phyloP scores from a whole-genome alignment of 495 filamentous ascomycete species.

The Xeromyces bisporus region DNA sequence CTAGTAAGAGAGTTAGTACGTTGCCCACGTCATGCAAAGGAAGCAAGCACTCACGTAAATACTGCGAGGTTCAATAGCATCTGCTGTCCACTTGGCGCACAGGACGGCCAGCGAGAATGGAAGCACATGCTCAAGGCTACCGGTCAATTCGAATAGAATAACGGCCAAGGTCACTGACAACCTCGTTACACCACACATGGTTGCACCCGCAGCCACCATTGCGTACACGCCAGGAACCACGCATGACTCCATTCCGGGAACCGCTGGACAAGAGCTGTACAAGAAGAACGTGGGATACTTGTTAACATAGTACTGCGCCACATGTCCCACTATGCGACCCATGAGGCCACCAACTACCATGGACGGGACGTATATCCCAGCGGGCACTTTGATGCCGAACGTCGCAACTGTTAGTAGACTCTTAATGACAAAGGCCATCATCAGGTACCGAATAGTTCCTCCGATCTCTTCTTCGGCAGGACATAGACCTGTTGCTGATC shows the following conservation, averaged over 20 bases:
- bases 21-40: not conserved
- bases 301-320: constrained; percentile 67
- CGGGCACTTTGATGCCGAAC: constrained; percentile 88
- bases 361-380: constrained; percentile 92
- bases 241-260: constrained; percentile 58
- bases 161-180: constrained; percentile 88
- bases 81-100: constrained; percentile 94
- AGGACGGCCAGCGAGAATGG: constrained; percentile 87
- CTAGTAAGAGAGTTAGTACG: constrained; percentile 21
- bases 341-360: constrained; percentile 96
- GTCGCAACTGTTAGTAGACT: constrained; percentile 73
- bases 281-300: constrained; percentile 52
- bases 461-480: constrained; percentile 61
- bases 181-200: constrained; percentile 94
- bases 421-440: constrained; percentile 76
- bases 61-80: constrained; percentile 83
- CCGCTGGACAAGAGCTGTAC: constrained; percentile 55
- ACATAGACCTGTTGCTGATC: constrained; percentile 50
- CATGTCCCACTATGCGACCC: constrained; percentile 75
- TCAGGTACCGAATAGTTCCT: constrained; percentile 46
- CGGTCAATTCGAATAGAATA: constrained; percentile 90
- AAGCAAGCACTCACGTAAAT: constrained; percentile 52
- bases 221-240: constrained; percentile 93
- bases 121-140: constrained; percentile 83
- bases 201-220: constrained; percentile 83